Evolutionary conservation across 169 alveolate genomes (phyloP), one percentile per base, ranked within the genome.

Genomic region (Plasmodium yoelii): DNA sequence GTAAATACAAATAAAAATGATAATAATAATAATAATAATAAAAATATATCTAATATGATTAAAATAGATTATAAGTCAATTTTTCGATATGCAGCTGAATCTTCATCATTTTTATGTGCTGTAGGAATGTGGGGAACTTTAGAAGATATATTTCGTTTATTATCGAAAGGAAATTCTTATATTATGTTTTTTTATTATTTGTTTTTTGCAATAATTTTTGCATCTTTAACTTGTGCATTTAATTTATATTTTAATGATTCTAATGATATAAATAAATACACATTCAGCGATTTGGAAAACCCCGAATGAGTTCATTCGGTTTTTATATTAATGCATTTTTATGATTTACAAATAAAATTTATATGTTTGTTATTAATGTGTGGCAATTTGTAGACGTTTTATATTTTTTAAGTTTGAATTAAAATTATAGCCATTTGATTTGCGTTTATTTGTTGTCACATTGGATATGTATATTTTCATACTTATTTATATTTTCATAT

Each of bases 111-210:
- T 47, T 57, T 86, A 22, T 86, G 91, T 59, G 91, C 87, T 49
- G 87, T 86, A 5, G 67, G 91, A 13, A 26, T 86, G 15, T 86
- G 91, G 91, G 91, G 91, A 0, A 24, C 69, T 19, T 86, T 86
- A 15, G 91, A 86, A 2, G 87, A 69, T 51, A 51, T 86, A 22
- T 46, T 86, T 39, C 64, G 19, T 57, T 42, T 86, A 57, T 10
- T 86, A n/a, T 68, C 91, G 53, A 55, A 68, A 44, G 87, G 69
- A 4, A 44, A 70, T 86, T 1, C 0, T 57, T 55, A 47, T 60
- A 53, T 53, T 47, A 86, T 57, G 51, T 67, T 86, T 39, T 86
- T 46, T 49, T 86, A 69, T 68, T 86, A 86, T 49, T 26, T 68
- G 10, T 57, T 69, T 46, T 68, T 57, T 64, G 70, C 87, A 18